Conservation (phyloP, 306 rosid species). For the Elaeagnus macrophylla region DNA sequence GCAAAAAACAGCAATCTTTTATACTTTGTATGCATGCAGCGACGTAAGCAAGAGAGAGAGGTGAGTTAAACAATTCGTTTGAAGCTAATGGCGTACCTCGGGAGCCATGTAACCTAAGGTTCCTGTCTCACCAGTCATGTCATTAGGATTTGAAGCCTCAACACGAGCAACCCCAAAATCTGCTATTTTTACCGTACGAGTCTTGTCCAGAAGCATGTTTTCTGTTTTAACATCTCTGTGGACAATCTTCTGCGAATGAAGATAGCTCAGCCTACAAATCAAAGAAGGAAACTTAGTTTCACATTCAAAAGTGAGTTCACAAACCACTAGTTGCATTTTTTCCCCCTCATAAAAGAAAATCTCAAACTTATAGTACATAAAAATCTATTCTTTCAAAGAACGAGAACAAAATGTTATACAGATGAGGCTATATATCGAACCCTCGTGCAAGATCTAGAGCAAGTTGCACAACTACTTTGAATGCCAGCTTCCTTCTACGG, state of each 20-base stretch:
- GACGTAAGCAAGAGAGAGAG: not conserved
- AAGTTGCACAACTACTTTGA: slow-evolving; percentile 92
- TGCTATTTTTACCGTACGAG: slow-evolving; percentile 79
- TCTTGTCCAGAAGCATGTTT: slow-evolving; percentile 96
- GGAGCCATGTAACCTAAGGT: slow-evolving; percentile 97
- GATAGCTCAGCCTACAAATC: slow-evolving; percentile 79
- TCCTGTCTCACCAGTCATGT: slow-evolving; percentile 99
- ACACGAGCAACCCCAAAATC: slow-evolving; percentile 99
- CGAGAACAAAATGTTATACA: slow-evolving; percentile 15
- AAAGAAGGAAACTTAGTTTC: slow-evolving; percentile 9
- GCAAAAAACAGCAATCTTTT: slow-evolving; percentile 5
- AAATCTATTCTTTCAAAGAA: not conserved
- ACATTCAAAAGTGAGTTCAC: slow-evolving; percentile 16
- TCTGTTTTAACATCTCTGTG: slow-evolving; percentile 99
- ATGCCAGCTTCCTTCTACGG: slow-evolving; percentile 87
- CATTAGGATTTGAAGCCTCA: slow-evolving; percentile 97
- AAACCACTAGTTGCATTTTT: slow-evolving; percentile 1
- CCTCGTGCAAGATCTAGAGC: slow-evolving; percentile 98
- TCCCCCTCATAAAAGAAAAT: not conserved
- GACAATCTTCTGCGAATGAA: slow-evolving; percentile 77
- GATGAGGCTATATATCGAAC: slow-evolving; percentile 48
- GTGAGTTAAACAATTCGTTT: slow-evolving; percentile 4
- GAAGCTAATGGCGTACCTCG: slow-evolving; percentile 50
- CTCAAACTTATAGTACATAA: not conserved
- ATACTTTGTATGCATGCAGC: slow-evolving; percentile 1